A percentile compares a stretch with the other conserved stretches of the same genome.
These are phyloP conservation scores for Schizophyllum commune DNA, from an alignment of 1,284 basidiomycete genomes.

Conservation along the genomic window DNA sequence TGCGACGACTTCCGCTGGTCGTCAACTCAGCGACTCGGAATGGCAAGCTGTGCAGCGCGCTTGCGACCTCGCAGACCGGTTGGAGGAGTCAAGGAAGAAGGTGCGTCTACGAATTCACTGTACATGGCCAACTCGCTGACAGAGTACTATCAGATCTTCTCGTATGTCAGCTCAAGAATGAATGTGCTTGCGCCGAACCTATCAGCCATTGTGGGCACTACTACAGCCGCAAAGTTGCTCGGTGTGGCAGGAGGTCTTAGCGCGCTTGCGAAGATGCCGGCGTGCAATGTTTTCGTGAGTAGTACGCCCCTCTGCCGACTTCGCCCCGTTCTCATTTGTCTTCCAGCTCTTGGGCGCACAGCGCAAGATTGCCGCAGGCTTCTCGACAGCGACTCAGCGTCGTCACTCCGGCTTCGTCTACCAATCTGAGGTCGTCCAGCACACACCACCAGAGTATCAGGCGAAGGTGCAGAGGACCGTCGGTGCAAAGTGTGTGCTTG, in stretches of 20 bases:
- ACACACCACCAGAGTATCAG: constrained; percentile 87
- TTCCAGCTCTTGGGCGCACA: constrained; percentile 86
- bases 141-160: constrained; percentile 68
- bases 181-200: constrained; percentile 96
- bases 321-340: not conserved
- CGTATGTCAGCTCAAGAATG: constrained; percentile 99
- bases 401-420: constrained; percentile 97
- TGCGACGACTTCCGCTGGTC: constrained; percentile 85
- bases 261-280: constrained; percentile 89
- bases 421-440: constrained; percentile 83
- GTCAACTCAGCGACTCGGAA: constrained; percentile 58
- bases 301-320: not conserved
- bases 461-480: constrained; percentile 90
- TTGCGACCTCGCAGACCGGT: constrained; percentile 78
- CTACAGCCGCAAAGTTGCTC: constrained; percentile 95
- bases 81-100: constrained; percentile 85
- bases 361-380: constrained; percentile 83
- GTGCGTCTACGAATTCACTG: constrained; percentile 31
- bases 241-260: constrained; percentile 94
- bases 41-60: constrained; percentile 83
- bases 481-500: constrained; percentile 86
- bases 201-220: constrained; percentile 95
- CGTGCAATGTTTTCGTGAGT: constrained; percentile 90
- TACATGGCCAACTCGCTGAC: not conserved
- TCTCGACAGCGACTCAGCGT: constrained; percentile 73